Evolutionary conservation across 345 rosid genomes (phyloP), one percentile per base, ranked within the genome.

Genomic region (Punica granatum): DNA sequence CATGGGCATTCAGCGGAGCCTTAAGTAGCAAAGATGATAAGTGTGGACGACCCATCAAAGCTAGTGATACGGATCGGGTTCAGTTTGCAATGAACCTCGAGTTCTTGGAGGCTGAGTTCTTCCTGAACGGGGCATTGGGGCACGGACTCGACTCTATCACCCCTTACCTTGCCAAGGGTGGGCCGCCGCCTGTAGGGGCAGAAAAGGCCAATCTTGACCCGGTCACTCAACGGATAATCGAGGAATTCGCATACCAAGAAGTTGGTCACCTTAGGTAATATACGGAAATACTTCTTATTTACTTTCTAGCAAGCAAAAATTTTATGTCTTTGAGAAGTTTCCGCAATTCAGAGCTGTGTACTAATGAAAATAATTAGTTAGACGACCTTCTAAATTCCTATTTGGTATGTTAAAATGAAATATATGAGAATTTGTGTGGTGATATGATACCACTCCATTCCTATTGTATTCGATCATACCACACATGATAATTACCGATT

Each of bases 221-320:
- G 13, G 0, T 70, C 21, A 65, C 77, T 37, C 62, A 33, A 10
- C 75, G 69, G 16, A 77, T 84, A 31, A 76, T 89, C 4, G 83
- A 82, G 60, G 91, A 91, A 44, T 89, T 91, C 56, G 88, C 78
- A 62, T 87, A 81, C 59, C 82, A 86, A 39, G 93, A 91, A 82
- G 66, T 91, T 4, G 96, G 96, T 10, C 91, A 91, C 68, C 69
- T 87, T 41, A 83, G 92, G 97, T 86, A 25, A 19, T 56, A 5
- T 10, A 4, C n/a, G 30, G 3, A 26, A 41, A 9, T 16, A 41
- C 11, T 41, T 41, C 44, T 13, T 41, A 41, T 41, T 49, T 33
- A 26, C 33, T 3, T 18, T 44, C 18, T n/a, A 2, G 23, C 36
- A 18, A 10, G 26, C 10, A 41, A n/a, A n/a, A n/a, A n/a, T n/a